Evolutionary conservation across 2,329 filamentous ascomycete genomes (phyloP).

Genomic region (Talaromyces sp.): DNA sequence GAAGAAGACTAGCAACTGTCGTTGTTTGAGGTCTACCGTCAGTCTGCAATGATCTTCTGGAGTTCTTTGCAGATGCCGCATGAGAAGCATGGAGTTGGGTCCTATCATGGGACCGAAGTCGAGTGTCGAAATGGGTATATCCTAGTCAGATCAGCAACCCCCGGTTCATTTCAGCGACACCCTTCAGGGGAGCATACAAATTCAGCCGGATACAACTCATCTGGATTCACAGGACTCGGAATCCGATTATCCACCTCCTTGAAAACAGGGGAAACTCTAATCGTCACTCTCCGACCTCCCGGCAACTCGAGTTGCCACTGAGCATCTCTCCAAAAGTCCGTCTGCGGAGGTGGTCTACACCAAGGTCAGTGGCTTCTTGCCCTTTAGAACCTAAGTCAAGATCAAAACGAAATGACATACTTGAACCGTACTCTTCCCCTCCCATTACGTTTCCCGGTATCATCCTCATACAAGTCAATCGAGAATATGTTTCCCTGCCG

Average conservation of each 20-base stretch:
- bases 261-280: slow-evolving; percentile 21
- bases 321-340: slow-evolving; percentile 47
- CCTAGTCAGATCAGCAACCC: slow-evolving; percentile 24
- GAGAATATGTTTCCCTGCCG: slow-evolving; percentile 50
- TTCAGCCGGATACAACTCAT: slow-evolving; percentile 30
- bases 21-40: slow-evolving; percentile 40
- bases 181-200: slow-evolving; percentile 27
- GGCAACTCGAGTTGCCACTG: slow-evolving; percentile 27
- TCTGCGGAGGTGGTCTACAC: slow-evolving; percentile 47
- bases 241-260: slow-evolving; percentile 22
- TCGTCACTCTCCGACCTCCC: slow-evolving; percentile 18
- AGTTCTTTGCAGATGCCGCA: slow-evolving; percentile 44
- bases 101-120: slow-evolving; percentile 59
- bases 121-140: slow-evolving; percentile 44
- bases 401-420: slow-evolving; percentile 19
- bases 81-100: slow-evolving; percentile 54
- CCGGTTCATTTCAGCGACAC: neutral
- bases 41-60: slow-evolving; percentile 27
- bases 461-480: slow-evolving; percentile 53
- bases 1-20: slow-evolving; percentile 45
- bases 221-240: slow-evolving; percentile 31
- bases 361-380: neutral
- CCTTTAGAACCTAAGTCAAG: neutral
- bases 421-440: slow-evolving; percentile 53
- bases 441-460: slow-evolving; percentile 35